phyloP scores from a whole-genome alignment of 148 eudicot species.

The Chenopodium suecicum region DNA sequence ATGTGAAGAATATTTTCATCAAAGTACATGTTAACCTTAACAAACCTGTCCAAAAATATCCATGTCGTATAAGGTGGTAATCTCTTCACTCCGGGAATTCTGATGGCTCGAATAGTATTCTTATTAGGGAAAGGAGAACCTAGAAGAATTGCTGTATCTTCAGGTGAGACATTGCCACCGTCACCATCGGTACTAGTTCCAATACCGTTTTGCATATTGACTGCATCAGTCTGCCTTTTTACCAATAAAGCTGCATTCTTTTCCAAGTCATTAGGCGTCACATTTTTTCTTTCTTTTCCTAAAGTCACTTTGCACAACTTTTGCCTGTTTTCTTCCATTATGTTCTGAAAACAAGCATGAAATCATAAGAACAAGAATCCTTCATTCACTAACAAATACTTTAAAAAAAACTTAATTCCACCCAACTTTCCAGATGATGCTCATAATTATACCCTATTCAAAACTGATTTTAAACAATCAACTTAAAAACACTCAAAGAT shows the following conservation, averaged over 20 bases:
- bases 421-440: too few relatives aligned
- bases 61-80: constrained; percentile 93
- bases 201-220: constrained; percentile 72
- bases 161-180: constrained; percentile 66
- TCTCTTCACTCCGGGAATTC: constrained; percentile 70
- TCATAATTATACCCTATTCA: too few relatives aligned
- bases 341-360: constrained; percentile 45
- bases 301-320: constrained; percentile 56
- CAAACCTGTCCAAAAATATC: constrained; percentile 88
- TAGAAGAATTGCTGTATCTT: constrained; percentile 78
- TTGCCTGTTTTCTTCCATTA: constrained; percentile 69
- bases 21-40: constrained; percentile 8
- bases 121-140: constrained; percentile 81
- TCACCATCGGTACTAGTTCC: constrained; percentile 51
- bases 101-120: constrained; percentile 79
- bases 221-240: constrained; percentile 79
- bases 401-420: neutral
- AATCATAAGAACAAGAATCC: constrained; percentile 1
- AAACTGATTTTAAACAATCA: too few relatives aligned
- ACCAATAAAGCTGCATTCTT: constrained; percentile 48
- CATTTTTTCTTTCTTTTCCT: constrained; percentile 59
- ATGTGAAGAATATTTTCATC: neutral
- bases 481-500: neutral
- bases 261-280: constrained; percentile 27
- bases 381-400: neutral